Evolutionary conservation across 2,329 filamentous ascomycete species (phyloP), one percentile per base, ranked within the genome.

Genomic region (Cladosporium velox): DNA sequence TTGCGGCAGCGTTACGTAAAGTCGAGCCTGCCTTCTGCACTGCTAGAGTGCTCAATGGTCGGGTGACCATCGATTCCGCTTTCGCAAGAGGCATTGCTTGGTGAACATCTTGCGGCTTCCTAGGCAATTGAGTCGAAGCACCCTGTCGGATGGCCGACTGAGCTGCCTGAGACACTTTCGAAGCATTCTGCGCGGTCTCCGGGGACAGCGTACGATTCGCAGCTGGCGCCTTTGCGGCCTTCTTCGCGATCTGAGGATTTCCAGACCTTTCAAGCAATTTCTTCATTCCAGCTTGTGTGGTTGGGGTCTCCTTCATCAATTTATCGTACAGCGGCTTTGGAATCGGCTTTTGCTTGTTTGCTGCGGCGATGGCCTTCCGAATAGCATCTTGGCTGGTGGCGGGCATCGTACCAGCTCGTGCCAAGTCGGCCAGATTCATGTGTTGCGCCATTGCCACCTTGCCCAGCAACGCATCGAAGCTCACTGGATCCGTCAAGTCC

Each of bases 401-500:
- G 26, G 64, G 64, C 57, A 60, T 65, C 10, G 64, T 59, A 6
- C 55, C 64, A 41, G 55, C 58, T 44, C 64, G 41, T 35, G 69
- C 68, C 41, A 74, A 67, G 14, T 73, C 69, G 54, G 72, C 67
- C 26, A 73, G 65, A n/a, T 68, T 67, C 30, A 74, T 59, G 35
- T 76, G 71, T 61, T 77, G 75, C 54, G 75, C 73, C 62, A 73
- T 70, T 18, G 73, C 74, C 1, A 77, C 74, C 55, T 77, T 77
- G 4, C 67, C 68, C 66, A 78, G 68, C 35, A 78, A 61, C 12
- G 71, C 70, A 34, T 77, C 76, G 30, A 78, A 74, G 57, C 77
- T 76, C n/a, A 77, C 62, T 14, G 76, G 74, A 30, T 75, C 72
- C 2, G 74, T 75, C 74, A 70, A 75, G 74, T 84, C 82, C 3